Evolutionary conservation across 2,329 filamentous ascomycete species (phyloP).

Genomic region (Raffaelea ambrosiae): DNA sequence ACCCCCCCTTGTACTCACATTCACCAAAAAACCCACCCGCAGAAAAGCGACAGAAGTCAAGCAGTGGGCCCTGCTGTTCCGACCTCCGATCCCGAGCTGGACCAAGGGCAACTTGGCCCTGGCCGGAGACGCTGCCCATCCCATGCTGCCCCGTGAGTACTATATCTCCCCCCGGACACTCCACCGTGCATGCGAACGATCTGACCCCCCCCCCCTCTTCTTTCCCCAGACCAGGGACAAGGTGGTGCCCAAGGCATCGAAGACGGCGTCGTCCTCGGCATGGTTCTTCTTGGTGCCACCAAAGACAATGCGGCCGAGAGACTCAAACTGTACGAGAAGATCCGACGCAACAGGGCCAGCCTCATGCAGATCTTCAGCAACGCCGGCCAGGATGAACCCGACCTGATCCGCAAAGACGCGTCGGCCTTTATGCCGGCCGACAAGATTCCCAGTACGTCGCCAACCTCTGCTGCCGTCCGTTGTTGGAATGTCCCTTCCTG

Average conservation of each 20-base stretch:
- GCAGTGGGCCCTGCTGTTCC: slow-evolving; percentile 26
- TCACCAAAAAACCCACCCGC: too few relatives aligned
- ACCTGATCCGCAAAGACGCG: slow-evolving; percentile 6
- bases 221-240: slow-evolving; percentile 26
- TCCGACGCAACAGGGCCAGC: slow-evolving; percentile 20
- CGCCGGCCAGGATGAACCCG: slow-evolving; percentile 13
- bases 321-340: slow-evolving; percentile 20
- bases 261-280: slow-evolving; percentile 22
- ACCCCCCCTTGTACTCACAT: too few relatives aligned
- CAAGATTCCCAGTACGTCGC: slow-evolving; percentile 7
- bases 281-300: slow-evolving; percentile 17
- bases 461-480: not conserved
- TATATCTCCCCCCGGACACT: too few relatives aligned
- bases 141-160: slow-evolving; percentile 28
- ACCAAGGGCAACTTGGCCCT: slow-evolving; percentile 21
- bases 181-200: too few relatives aligned
- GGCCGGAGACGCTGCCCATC: slow-evolving; percentile 28
- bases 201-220: too few relatives aligned
- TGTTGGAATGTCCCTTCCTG: not conserved
- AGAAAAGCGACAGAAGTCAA: slow-evolving; percentile 26
- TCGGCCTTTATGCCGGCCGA: slow-evolving; percentile 4
- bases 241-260: slow-evolving; percentile 25
- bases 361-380: slow-evolving; percentile 25
- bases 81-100: slow-evolving; percentile 23
- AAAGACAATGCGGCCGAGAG: slow-evolving; percentile 13